These are phyloP conservation scores for Candida loeiensis DNA, from an alignment of 805 yeast genomes.

Conservation along the genomic window DNA sequence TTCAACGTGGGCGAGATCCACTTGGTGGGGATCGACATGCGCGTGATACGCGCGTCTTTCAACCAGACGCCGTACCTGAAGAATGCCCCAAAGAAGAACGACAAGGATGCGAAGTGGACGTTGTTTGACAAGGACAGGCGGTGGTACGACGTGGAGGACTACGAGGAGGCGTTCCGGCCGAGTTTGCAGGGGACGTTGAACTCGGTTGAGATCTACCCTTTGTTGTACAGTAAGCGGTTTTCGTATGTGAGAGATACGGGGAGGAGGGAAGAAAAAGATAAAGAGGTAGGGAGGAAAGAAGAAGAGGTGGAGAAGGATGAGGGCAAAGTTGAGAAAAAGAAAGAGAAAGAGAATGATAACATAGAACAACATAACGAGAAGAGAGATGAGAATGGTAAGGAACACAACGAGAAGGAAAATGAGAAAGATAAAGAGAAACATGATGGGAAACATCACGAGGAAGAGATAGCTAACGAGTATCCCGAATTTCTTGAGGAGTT, in stretches of 20 bases:
- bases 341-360: background rate
- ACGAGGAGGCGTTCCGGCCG: conserved; percentile 51
- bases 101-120: conserved; percentile 16
- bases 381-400: background rate
- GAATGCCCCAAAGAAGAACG: conserved; percentile 12
- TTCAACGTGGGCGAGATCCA: conserved; percentile 66
- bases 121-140: conserved; percentile 50
- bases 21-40: conserved; percentile 53
- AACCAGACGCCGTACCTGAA: conserved; percentile 16
- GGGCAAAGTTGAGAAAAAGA: conserved; percentile 6
- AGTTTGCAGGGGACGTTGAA: conserved; percentile 35
- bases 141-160: conserved; percentile 66
- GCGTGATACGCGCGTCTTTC: conserved; percentile 52
- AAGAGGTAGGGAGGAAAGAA: background rate
- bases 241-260: conserved; percentile 62
- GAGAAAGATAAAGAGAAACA: background rate
- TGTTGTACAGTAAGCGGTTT: conserved; percentile 66
- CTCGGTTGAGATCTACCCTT: conserved; percentile 51
- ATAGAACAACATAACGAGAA: background rate
- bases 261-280: background rate
- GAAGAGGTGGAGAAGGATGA: background rate
- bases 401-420: background rate
- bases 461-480: background rate
- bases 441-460: background rate
- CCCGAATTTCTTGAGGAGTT: conserved; percentile 15